phyloP scores from a whole-genome alignment of 352 stramenopile species.

The Phytophthora uliginosa region DNA sequence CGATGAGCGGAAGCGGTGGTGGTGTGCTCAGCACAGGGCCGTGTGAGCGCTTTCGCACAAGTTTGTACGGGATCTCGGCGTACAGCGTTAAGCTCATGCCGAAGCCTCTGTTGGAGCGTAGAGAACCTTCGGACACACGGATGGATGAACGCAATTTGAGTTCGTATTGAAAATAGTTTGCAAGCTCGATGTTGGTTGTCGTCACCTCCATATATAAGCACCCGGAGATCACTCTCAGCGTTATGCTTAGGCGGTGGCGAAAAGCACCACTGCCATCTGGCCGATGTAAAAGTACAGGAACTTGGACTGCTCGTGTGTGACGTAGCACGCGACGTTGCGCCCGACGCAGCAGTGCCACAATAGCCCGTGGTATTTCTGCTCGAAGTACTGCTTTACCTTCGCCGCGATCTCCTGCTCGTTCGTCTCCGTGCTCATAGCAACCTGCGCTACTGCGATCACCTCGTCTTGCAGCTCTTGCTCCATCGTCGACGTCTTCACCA shows the following conservation, averaged over 20 bases:
- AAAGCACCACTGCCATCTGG: conserved; percentile 95
- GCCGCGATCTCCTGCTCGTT: conserved; percentile 93
- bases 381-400: conserved; percentile 94
- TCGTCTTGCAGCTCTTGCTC: conserved; percentile 89
- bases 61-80: conserved; percentile 33
- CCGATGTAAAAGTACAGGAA: conserved; percentile 98
- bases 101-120: neutral
- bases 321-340: conserved; percentile 95
- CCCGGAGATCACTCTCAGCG: conserved; percentile 7
- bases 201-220: conserved; percentile 18
- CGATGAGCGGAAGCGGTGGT: conserved; percentile 72
- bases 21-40: conserved; percentile 50
- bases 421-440: conserved; percentile 82
- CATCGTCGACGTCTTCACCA: conserved; percentile 92
- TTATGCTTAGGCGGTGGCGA: conserved; percentile 75
- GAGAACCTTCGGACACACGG: conserved; percentile 3
- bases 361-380: conserved; percentile 93
- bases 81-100: conserved; percentile 31
- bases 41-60: conserved; percentile 59
- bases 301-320: conserved; percentile 95
- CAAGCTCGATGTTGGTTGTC: conserved; percentile 16
- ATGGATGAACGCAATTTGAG: conserved; percentile 21
- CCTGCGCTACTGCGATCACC: conserved; percentile 81
- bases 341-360: conserved; percentile 97
- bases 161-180: conserved; percentile 43